A percentile compares a stretch with the other conserved stretches of the same genome.
Conservation (phyloP, 305 asterid genomes). For the Fraxinus sp. region DNA sequence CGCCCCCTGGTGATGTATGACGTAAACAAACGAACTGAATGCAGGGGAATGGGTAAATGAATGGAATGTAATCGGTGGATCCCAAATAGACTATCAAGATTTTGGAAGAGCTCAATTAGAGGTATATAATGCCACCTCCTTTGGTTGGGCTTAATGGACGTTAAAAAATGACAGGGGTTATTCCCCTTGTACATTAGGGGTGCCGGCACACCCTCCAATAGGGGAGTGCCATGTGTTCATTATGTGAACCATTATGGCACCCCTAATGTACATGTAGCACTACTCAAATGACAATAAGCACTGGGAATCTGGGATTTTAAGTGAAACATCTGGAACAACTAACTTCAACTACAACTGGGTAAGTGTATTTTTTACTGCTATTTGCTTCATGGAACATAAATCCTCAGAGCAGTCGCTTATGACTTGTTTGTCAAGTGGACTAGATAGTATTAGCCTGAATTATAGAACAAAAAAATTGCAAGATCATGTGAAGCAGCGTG, state of each 20-base stretch:
- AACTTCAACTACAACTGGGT: constrained; percentile 62
- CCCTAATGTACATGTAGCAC: no score
- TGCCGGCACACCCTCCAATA: no score
- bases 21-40: background rate
- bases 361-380: background rate
- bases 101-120: no score
- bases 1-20: no score
- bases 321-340: constrained; percentile 64
- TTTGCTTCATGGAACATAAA: background rate
- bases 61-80: constrained; percentile 48
- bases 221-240: no score
- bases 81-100: constrained; percentile 40
- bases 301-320: constrained; percentile 90
- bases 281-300: constrained; percentile 41
- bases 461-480: no score
- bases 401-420: background rate
- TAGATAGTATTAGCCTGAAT: background rate
- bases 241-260: no score
- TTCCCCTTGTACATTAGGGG: no score
- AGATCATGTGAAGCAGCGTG: no score
- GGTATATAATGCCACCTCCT: no score
- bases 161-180: no score
- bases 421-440: background rate
- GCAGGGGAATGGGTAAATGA: constrained; percentile 86
- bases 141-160: no score